Base-by-base conservation (phyloP, 106 monocot species). In the Posidonia australis region DNA sequence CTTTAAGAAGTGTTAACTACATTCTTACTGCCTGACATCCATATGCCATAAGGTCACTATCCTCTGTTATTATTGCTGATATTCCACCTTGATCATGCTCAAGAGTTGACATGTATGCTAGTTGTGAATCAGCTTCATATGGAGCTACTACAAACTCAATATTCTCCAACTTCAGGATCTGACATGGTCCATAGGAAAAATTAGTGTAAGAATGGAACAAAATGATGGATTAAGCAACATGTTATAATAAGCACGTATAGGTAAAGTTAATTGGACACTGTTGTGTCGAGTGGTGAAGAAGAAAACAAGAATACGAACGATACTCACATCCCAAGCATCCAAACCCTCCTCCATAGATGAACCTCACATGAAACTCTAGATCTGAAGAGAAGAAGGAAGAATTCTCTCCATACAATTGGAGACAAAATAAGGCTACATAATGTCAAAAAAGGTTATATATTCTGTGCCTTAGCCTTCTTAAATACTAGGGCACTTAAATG, bases 111-210 rank as follows among this genome's bases (percentile, higher is more conserved):
- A 93, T 66, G 63, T 93, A 86, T 53, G 93, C 93, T 32, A 93
- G 63, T 57, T 93, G 93, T 60, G 93, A 88, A 81, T 93, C 93
- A 60, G 93, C 93, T 66, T 88, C 93, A 79, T 93, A 93, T 62
- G 93, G 93, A 77, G 88, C 85, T 46, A 93, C 93, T 29, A 89
- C 68, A 59, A 85, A 89, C 44, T 93, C 93, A 55, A 88, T 64
- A 53, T 53, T 77, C 58, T 88, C 88, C 13, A 48, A 67, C 57
- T 77, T 83, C 62, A 93, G 63, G 61, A 88, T 83, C 88, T 92
- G 58, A 55, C 42, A 72, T 66, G 36, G 7, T 36, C 20, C 9
- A 67, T 21, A 21, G 4, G n/a, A n/a, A 69, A 71, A 14, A 36
- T 54, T 17, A 3, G 49, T 19, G 17, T 46, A 41, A 36, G 5